Conservation (phyloP, 371 early-diverging fungal species). For the Mortierella sp. region DNA sequence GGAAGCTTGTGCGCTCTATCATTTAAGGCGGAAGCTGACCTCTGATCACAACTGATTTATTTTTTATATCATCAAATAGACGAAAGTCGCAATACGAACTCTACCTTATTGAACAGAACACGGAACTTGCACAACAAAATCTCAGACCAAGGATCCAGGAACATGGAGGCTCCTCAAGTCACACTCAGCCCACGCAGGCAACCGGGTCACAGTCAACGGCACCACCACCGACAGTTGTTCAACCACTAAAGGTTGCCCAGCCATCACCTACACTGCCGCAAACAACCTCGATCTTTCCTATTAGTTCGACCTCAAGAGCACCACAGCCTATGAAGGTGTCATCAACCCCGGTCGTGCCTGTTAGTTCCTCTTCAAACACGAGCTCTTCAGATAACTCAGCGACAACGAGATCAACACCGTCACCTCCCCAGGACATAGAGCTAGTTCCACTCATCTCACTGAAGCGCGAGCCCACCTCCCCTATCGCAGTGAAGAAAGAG, state of each 20-base stretch:
- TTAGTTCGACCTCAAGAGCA: background rate
- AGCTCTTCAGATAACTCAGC: background rate
- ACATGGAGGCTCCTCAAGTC: background rate
- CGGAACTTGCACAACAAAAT: background rate
- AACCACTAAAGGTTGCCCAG: background rate
- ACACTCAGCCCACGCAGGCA: background rate
- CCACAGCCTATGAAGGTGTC: background rate
- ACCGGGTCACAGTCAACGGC: background rate
- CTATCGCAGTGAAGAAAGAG: background rate
- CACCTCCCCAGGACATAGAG: background rate
- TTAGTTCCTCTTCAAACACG: background rate
- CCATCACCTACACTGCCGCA: background rate
- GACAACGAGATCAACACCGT: background rate
- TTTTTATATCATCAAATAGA: background rate
- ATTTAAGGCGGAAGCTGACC: background rate
- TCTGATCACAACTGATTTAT: background rate
- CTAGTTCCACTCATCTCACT: background rate
- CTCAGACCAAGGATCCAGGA: background rate
- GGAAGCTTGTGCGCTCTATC: no score
- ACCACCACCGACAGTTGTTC: background rate
- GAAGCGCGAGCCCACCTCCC: background rate
- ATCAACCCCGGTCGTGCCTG: background rate
- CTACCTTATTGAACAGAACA: background rate
- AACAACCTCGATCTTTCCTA: background rate
- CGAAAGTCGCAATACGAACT: constrained; percentile 18